Conservation (phyloP, 2,329 filamentous ascomycete genomes). For the Fusarium sp. region DNA sequence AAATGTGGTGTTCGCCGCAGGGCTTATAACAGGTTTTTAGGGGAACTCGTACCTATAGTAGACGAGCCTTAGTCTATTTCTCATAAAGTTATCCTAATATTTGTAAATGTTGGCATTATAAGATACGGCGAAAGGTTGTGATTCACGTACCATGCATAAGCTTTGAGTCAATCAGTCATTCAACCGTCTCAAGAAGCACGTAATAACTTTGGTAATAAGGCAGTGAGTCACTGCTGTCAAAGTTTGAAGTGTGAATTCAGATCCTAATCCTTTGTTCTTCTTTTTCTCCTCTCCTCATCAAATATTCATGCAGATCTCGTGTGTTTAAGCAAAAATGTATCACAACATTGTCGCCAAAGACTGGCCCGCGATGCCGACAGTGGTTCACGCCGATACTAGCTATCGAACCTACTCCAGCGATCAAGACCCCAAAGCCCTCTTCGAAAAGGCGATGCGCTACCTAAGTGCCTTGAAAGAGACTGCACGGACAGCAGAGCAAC, state of each 20-base stretch:
- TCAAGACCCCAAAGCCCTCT: conserved; percentile 26
- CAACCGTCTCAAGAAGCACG: neutral
- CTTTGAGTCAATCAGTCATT: neutral
- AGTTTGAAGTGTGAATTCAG: neutral
- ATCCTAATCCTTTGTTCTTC: neutral
- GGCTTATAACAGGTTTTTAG: too few species aligned
- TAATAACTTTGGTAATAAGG: neutral
- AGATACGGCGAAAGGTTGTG: too few species aligned
- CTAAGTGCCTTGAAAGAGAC: neutral
- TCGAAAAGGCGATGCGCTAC: conserved; percentile 23
- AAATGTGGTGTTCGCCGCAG: too few species aligned
- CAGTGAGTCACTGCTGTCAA: neutral
- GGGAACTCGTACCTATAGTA: too few species aligned
- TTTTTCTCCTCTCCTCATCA: neutral
- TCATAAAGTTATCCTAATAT: too few species aligned
- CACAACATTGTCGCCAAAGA: neutral
- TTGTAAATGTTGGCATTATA: too few species aligned
- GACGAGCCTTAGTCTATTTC: too few species aligned
- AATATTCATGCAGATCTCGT: neutral
- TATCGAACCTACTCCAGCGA: conserved; percentile 22
- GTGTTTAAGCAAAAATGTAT: neutral
- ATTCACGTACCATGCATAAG: too few species aligned
- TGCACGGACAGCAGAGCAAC: neutral
- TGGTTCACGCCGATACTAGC: conserved; percentile 7
- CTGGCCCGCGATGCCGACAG: conserved; percentile 8